These are phyloP conservation scores for Aspergillus terreus DNA, from an alignment of 2,329 filamentous ascomycete species.

Conservation along the genomic window DNA sequence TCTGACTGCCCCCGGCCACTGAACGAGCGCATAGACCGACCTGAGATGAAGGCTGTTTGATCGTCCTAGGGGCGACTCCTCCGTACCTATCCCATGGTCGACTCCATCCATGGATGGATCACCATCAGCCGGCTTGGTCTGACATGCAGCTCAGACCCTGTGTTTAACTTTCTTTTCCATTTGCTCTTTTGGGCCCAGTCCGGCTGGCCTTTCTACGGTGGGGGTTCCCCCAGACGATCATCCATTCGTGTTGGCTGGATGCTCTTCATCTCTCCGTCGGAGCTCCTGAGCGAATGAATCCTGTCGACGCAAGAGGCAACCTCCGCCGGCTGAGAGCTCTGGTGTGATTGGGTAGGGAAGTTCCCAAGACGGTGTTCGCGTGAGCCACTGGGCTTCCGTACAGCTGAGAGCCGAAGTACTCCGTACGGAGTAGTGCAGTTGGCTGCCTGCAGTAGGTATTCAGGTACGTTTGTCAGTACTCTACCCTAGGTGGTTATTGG, in stretches of 20 bases:
- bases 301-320: not conserved
- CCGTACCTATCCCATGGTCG: too few relatives aligned
- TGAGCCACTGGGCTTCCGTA: not conserved
- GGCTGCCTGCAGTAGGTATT: too few relatives aligned
- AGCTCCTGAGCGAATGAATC: not conserved
- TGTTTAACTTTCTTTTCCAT: not conserved
- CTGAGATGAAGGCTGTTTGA: too few relatives aligned
- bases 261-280: not conserved
- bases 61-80: too few relatives aligned
- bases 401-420: too few relatives aligned
- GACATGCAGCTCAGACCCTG: constrained; percentile 5
- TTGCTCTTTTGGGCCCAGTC: not conserved
- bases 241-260: not conserved
- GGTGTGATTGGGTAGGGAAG: not conserved
- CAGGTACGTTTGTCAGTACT: too few relatives aligned
- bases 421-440: too few relatives aligned
- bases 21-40: too few relatives aligned
- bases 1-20: too few relatives aligned
- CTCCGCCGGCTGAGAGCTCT: not conserved
- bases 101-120: not conserved
- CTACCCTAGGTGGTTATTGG: too few relatives aligned
- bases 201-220: not conserved
- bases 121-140: not conserved
- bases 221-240: not conserved
- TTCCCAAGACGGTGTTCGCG: not conserved